These are phyloP conservation scores for Dactylonectria estremocensis DNA, from an alignment of 2,329 filamentous ascomycete genomes.

Conservation along the genomic window DNA sequence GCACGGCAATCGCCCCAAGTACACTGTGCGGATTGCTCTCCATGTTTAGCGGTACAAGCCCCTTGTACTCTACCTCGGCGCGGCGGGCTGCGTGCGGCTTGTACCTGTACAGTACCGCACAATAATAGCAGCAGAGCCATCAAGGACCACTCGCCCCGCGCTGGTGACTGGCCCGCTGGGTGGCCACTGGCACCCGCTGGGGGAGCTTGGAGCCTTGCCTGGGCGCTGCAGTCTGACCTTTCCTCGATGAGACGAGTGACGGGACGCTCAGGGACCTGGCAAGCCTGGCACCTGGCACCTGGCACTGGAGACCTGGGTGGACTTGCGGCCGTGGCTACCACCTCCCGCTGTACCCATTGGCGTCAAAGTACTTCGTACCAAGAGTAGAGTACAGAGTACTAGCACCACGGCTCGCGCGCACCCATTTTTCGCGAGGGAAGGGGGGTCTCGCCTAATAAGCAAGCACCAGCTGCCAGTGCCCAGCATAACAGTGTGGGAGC, in stretches of 20 bases:
- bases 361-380: slow-evolving; percentile 24
- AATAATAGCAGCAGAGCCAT: slow-evolving; percentile 47
- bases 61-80: slow-evolving; percentile 56
- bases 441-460: slow-evolving; percentile 47
- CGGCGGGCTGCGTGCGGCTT: slow-evolving; percentile 48
- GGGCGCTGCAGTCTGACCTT: slow-evolving; percentile 39
- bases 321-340: slow-evolving; percentile 5
- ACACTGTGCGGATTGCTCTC: slow-evolving; percentile 53
- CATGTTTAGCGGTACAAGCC: slow-evolving; percentile 49
- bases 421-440: slow-evolving; percentile 48
- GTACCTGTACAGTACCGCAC: slow-evolving; percentile 59
- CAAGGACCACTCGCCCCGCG: slow-evolving; percentile 38
- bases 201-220: slow-evolving; percentile 41
- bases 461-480: slow-evolving; percentile 46
- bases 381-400: slow-evolving; percentile 29
- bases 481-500: slow-evolving; percentile 49
- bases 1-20: slow-evolving; percentile 45
- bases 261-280: slow-evolving; percentile 22
- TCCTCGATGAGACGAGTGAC: slow-evolving; percentile 25
- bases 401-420: slow-evolving; percentile 43
- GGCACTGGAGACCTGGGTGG: not conserved
- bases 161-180: slow-evolving; percentile 38
- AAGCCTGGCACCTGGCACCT: slow-evolving; percentile 24
- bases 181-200: slow-evolving; percentile 39
- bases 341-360: not conserved